These are phyloP conservation scores for Chlorella sp. DNA, from an alignment of 139 green algal genomes.

Conservation along the genomic window DNA sequence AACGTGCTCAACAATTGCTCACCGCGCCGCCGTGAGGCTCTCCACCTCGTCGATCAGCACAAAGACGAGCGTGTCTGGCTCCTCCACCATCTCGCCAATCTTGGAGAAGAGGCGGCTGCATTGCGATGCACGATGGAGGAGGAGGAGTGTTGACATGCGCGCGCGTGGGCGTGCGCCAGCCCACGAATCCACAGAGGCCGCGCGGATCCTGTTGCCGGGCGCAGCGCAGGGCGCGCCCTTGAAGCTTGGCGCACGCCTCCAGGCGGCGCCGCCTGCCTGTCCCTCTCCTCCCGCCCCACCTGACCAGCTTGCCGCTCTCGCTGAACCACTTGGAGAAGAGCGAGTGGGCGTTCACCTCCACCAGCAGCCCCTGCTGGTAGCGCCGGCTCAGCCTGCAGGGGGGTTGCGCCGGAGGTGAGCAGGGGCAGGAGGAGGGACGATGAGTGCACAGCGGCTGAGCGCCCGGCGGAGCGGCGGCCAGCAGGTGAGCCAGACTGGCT, in stretches of 20 bases:
- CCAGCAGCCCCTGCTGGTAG: slow-evolving; percentile 52
- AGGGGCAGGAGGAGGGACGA: neutral
- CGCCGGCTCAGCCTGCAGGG: neutral
- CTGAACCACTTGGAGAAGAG: slow-evolving; percentile 97
- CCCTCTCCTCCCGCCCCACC: slow-evolving; percentile 85
- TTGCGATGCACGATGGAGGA: too few species aligned
- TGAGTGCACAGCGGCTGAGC: neutral
- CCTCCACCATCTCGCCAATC: slow-evolving; percentile 90
- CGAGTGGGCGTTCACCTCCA: slow-evolving; percentile 97
- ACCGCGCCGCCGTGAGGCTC: slow-evolving; percentile 79
- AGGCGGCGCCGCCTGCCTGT: too few species aligned
- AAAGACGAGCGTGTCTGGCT: slow-evolving; percentile 89
- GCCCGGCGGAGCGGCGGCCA: too few species aligned
- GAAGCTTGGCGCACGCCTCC: too few species aligned
- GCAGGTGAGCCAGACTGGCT: neutral
- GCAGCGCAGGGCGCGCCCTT: too few species aligned
- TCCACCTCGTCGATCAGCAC: slow-evolving; percentile 96
- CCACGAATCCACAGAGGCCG: too few species aligned
- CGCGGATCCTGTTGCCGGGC: too few species aligned
- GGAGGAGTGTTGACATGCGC: too few species aligned
- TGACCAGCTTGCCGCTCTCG: slow-evolving; percentile 78
- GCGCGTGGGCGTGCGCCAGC: too few species aligned
- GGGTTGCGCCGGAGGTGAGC: neutral
- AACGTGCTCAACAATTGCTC: too few species aligned
- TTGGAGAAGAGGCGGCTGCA: too few species aligned